Evolutionary conservation across 306 rosid species (phyloP), one percentile per base, ranked within the genome.

Genomic region (Argentina anserina): DNA sequence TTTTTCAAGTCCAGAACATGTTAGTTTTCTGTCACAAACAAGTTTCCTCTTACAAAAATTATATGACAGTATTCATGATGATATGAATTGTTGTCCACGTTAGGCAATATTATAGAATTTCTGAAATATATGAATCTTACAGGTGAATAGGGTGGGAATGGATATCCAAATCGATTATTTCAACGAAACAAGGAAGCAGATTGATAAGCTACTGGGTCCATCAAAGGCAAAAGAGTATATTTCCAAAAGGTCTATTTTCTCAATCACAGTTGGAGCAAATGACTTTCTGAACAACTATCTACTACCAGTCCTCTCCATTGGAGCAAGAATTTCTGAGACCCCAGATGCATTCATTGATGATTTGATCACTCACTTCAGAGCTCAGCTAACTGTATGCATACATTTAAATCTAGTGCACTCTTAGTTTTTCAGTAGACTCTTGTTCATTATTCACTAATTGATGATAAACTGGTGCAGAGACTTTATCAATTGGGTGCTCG

Each of bases 71-170:
- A n/a, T n/a, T n/a, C 11, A 50, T n/a, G 58, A 50, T 50, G 28
- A 9, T 21, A 2, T 9, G n/a, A 23, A n/a, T n/a, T n/a, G 58
- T 50, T 50, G 3, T 50, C n/a, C 58, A 50, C 5, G 58, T 50
- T 50, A 50, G 13, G 13, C 13, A 9, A 50, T 8, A 1, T 56
- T 10, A 17, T 56, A 12, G 18, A 11, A 26, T 5, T 0, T 58
- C 61, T 23, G n/a, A 6, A 62, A 34, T 20, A 8, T 34, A 62
- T 62, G 67, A 62, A 62, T 20, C 43, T 29, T 71, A 46, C 89
- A 91, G 98, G 89, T 94, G 60, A 94, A 94, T 75, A 79, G 97
- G 75, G 52, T 94, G 63, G 97, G 99, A 79, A 73, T 94, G 97
- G 97, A 94, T 67, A 20, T 91, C 71, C 99, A 94, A 66, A 78